Percentiles rank a stretch among this genome's conserved stretches.
phyloP scores from a whole-genome alignment of 441 rosid genomes.

The Adansonia rubrostipa region DNA sequence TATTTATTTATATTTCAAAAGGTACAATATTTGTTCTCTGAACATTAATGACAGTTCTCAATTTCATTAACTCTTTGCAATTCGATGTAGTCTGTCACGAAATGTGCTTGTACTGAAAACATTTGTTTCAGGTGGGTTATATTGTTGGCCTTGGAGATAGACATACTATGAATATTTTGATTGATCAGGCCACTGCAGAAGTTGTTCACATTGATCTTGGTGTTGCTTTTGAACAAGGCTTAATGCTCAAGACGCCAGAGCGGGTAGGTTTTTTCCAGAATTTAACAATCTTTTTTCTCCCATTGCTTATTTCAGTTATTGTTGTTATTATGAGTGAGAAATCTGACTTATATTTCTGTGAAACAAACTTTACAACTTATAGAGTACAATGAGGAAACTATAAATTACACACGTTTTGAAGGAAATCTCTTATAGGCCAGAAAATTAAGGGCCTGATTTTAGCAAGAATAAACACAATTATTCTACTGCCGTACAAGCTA shows the following conservation, averaged over 20 bases:
- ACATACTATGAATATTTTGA: slow-evolving; percentile 90
- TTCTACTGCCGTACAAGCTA: slow-evolving; percentile 4
- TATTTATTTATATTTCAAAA: not conserved
- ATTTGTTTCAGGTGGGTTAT: slow-evolving; percentile 81
- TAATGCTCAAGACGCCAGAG: slow-evolving; percentile 99
- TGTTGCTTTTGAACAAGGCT: slow-evolving; percentile 98
- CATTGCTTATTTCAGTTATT: slow-evolving; percentile 23
- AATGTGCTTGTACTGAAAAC: slow-evolving; percentile 21
- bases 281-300: slow-evolving; percentile 22
- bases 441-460: slow-evolving; percentile 10
- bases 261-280: slow-evolving; percentile 52
- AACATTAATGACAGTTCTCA: not conserved
- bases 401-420: not conserved
- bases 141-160: slow-evolving; percentile 99
- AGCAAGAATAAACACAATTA: slow-evolving; percentile 2
- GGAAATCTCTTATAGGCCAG: not conserved
- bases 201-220: slow-evolving; percentile 99
- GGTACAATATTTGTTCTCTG: slow-evolving; percentile 3
- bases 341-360: slow-evolving; percentile 14
- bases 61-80: not conserved
- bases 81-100: slow-evolving; percentile 11
- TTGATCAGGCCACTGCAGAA: slow-evolving; percentile 97
- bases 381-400: slow-evolving; percentile 2
- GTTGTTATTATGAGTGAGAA: not conserved
- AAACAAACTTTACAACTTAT: slow-evolving; percentile 1